Conservation (phyloP, 164 flowering plant genomes). For the Echeveria elegans region DNA sequence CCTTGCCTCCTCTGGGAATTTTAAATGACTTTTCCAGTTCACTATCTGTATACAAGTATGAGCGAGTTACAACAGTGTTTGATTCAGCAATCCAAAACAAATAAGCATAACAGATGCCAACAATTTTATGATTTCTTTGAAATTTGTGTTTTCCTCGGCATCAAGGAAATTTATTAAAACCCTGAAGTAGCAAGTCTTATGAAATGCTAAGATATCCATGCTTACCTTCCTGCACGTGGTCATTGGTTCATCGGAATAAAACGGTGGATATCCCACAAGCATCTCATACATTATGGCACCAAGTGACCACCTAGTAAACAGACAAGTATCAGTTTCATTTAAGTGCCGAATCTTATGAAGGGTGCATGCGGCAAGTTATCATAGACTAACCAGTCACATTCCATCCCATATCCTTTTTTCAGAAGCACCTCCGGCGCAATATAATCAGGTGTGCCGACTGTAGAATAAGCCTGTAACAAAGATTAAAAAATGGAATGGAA, state of each 20-base stretch:
- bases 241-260: constrained; percentile 44
- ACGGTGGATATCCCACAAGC: constrained; percentile 53
- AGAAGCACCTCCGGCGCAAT: too few species aligned
- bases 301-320: constrained; percentile 37
- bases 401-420: too few species aligned
- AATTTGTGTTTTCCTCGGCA: too few species aligned
- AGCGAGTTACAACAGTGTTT: background rate
- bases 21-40: constrained; percentile 68
- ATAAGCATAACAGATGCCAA: background rate
- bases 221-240: constrained; percentile 43
- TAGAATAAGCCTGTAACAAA: too few species aligned
- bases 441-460: too few species aligned
- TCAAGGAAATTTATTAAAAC: too few species aligned
- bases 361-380: too few species aligned
- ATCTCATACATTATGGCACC: constrained; percentile 55
- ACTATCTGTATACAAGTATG: constrained; percentile 23
- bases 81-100: background rate
- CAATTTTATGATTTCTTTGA: background rate
- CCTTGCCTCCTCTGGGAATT: constrained; percentile 80
- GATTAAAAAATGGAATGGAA: too few species aligned
- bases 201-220: too few species aligned
- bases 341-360: too few species aligned
- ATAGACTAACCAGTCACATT: too few species aligned
- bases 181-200: background rate
- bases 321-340: too few species aligned